A percentile compares a stretch with the other conserved stretches of the same genome.
Evolutionary conservation across 176 grass and related monocot genomes (phyloP).

Genomic region (Oropetium thomaeum): DNA sequence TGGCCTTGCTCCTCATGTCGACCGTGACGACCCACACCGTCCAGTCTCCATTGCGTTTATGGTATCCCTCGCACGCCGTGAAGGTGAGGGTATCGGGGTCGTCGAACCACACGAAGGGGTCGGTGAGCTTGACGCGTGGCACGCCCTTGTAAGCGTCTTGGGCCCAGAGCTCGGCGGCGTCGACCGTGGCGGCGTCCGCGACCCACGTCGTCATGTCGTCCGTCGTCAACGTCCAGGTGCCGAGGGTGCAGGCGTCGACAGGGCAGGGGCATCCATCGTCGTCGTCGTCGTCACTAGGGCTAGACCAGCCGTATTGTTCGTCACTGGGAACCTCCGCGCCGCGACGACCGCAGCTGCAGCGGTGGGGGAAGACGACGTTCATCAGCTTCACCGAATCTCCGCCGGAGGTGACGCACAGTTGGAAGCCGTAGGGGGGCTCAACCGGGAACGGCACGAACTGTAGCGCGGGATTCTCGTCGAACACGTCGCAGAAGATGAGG

Average conservation of each 20-base stretch:
- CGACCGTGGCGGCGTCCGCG: not conserved
- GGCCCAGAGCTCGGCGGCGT: not conserved
- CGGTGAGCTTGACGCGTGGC: not conserved
- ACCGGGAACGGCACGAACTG: not conserved
- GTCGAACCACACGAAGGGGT: not conserved
- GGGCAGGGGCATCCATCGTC: not conserved
- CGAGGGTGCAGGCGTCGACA: not conserved
- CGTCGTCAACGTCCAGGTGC: not conserved
- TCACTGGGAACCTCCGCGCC: no score
- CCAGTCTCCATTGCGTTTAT: rapidly evolving
- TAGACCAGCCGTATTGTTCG: no score
- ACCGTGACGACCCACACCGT: not conserved
- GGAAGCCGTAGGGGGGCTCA: not conserved
- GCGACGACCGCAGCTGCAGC: slow-evolving; percentile 6
- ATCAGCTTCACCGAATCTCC: not conserved
- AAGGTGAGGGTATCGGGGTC: not conserved
- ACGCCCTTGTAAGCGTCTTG: not conserved
- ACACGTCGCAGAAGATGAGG: not conserved
- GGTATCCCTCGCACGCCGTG: not conserved
- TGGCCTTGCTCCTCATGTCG: not conserved
- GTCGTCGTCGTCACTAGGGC: not conserved
- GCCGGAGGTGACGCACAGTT: not conserved
- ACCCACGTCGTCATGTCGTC: not conserved
- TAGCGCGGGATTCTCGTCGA: not conserved
- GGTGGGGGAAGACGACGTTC: not conserved